phyloP scores from a whole-genome alignment of 129 eudicot species.

The Escallonia rubra region DNA sequence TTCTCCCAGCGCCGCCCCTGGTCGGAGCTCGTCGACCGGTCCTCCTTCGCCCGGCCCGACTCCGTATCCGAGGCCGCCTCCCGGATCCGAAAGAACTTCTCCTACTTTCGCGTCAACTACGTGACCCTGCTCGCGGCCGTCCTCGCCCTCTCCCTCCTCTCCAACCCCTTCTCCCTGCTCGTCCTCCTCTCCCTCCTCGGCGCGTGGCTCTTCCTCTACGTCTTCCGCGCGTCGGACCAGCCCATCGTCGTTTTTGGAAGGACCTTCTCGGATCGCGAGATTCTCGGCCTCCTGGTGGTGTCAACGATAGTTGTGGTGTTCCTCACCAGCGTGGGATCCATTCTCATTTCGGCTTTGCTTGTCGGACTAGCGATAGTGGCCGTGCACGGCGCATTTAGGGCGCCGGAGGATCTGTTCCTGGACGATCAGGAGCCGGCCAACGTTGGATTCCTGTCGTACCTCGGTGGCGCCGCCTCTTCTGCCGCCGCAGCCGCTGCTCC shows the following conservation, averaged over 20 bases:
- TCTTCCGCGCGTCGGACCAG: conserved; percentile 61
- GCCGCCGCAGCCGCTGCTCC: conserved; percentile 51
- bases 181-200: conserved; percentile 57
- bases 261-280: conserved; percentile 57
- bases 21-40: conserved; percentile 68
- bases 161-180: conserved; percentile 81
- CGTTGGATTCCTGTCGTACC: conserved; percentile 68
- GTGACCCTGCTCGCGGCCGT: conserved; percentile 42
- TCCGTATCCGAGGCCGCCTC: conserved; percentile 65
- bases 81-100: conserved; percentile 73
- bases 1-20: conserved; percentile 85
- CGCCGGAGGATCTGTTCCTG: conserved; percentile 70
- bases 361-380: conserved; percentile 56
- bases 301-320: conserved; percentile 61
- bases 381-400: conserved; percentile 69
- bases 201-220: conserved; percentile 69
- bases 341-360: conserved; percentile 59
- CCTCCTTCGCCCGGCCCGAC: conserved; percentile 73
- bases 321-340: conserved; percentile 62
- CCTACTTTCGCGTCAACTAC: conserved; percentile 79
- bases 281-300: conserved; percentile 48
- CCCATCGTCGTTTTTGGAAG: conserved; percentile 57
- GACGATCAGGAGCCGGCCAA: conserved; percentile 70
- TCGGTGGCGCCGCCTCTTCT: conserved; percentile 72
- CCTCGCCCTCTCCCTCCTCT: conserved; percentile 66